Evolutionary conservation across 139 green algal species (phyloP).

Genomic region (Dunaliella primolecta): DNA sequence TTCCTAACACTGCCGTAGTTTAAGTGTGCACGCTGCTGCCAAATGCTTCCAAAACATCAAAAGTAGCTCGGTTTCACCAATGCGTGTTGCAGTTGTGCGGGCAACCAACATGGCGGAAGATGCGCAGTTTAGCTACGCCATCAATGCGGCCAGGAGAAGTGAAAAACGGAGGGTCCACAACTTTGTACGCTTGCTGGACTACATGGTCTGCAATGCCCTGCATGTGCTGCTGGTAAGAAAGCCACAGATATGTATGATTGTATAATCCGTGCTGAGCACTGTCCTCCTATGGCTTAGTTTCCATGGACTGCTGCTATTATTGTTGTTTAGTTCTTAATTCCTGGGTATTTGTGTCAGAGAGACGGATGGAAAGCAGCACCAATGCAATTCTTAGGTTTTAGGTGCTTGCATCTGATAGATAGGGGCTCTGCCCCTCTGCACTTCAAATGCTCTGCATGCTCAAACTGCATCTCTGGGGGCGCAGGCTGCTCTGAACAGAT

Average conservation of each 20-base stretch:
- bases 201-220: conserved; percentile 65
- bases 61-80: no score
- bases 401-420: no score
- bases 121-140: conserved; percentile 60
- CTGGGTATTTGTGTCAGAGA: not conserved
- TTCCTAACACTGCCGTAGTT: no score
- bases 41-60: no score
- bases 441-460: not conserved
- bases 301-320: conserved; percentile 26
- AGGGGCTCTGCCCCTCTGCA: not conserved
- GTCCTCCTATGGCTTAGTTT: conserved; percentile 24
- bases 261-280: no score
- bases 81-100: conserved; percentile 6
- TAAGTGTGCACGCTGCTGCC: no score
- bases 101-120: conserved; percentile 20
- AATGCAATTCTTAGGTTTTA: not conserved
- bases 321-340: conserved; percentile 21
- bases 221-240: conserved; percentile 44
- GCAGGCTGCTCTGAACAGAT: not conserved
- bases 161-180: conserved; percentile 60
- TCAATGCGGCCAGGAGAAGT: conserved; percentile 59
- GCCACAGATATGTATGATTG: no score
- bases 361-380: not conserved
- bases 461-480: not conserved
- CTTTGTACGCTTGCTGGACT: conserved; percentile 74